Percentiles rank a stretch among this genome's conserved stretches.
Conservation (phyloP, 2,329 filamentous ascomycete genomes). For the Fusarium coicis region DNA sequence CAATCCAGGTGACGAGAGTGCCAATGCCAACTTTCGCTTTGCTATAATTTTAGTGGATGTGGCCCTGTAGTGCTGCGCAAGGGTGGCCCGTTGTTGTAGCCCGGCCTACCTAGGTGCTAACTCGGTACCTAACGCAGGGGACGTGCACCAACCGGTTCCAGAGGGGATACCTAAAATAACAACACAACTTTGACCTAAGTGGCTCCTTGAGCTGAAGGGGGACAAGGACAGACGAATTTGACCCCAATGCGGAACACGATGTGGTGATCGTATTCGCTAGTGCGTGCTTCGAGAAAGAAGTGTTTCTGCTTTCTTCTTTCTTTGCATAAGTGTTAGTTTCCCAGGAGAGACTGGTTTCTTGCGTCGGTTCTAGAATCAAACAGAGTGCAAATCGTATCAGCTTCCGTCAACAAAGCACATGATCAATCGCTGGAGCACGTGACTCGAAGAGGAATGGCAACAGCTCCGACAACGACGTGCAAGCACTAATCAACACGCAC, state of each 20-base stretch:
- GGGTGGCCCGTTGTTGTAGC: slow-evolving; percentile 33
- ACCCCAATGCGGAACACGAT: slow-evolving; percentile 26
- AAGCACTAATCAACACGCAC: slow-evolving; percentile 21
- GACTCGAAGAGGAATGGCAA: neutral
- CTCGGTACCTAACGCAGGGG: slow-evolving; percentile 19
- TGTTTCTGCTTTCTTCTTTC: slow-evolving; percentile 23
- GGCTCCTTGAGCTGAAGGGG: slow-evolving; percentile 3
- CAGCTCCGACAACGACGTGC: slow-evolving; percentile 15
- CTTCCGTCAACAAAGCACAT: slow-evolving; percentile 23
- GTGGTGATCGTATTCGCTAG: slow-evolving; percentile 43
- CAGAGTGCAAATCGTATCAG: slow-evolving; percentile 10
- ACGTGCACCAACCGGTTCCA: slow-evolving; percentile 38
- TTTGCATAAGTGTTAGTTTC: slow-evolving; percentile 12
- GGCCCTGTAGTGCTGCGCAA: slow-evolving; percentile 15
- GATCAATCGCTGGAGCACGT: slow-evolving; percentile 8
- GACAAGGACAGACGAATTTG: slow-evolving; percentile 25
- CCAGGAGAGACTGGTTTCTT: neutral
- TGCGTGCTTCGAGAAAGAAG: slow-evolving; percentile 12
- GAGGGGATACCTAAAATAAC: slow-evolving; percentile 38
- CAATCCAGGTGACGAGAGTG: neutral
- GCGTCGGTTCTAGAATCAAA: slow-evolving; percentile 10
- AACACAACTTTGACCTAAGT: slow-evolving; percentile 24
- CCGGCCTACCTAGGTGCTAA: slow-evolving; percentile 17
- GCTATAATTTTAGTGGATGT: slow-evolving; percentile 22
- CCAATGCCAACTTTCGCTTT: slow-evolving; percentile 23